Conservation (phyloP, 2,329 filamentous ascomycete genomes). For the Cryphonectria naterciae region DNA sequence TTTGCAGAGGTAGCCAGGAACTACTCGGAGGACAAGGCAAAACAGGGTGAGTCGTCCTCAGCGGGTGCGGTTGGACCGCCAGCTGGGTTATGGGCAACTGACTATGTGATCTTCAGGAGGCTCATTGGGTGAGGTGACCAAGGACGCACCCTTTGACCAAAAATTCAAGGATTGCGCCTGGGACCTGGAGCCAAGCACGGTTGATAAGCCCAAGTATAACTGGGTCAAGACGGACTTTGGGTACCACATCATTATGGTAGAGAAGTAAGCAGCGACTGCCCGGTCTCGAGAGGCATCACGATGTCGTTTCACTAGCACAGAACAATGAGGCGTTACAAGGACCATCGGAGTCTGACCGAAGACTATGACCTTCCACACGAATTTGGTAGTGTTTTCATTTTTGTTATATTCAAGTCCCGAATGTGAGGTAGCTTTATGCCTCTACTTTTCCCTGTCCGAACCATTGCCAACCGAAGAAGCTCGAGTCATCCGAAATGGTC, state of each 20-base stretch:
- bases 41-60: constrained; percentile 52
- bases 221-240: constrained; percentile 77
- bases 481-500: constrained; percentile 48
- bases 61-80: background rate
- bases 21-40: constrained; percentile 78
- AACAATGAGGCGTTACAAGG: constrained; percentile 18
- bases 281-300: background rate
- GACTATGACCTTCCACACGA: constrained; percentile 33
- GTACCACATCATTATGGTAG: constrained; percentile 82
- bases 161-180: constrained; percentile 76
- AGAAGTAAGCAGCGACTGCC: constrained; percentile 45
- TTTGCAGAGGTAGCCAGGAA: constrained; percentile 76
- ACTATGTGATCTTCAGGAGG: constrained; percentile 55
- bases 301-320: constrained; percentile 33
- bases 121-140: constrained; percentile 72
- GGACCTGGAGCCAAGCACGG: constrained; percentile 68
- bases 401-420: constrained; percentile 40
- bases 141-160: constrained; percentile 59
- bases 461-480: constrained; percentile 51
- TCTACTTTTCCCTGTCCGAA: constrained; percentile 41
- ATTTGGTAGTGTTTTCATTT: constrained; percentile 38
- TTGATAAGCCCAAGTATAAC: constrained; percentile 64
- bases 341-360: constrained; percentile 6
- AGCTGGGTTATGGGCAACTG: constrained; percentile 4
- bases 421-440: constrained; percentile 38